Base-by-base conservation (phyloP, 371 early-diverging fungal genomes). In the Lichtheimia corymbifera region DNA sequence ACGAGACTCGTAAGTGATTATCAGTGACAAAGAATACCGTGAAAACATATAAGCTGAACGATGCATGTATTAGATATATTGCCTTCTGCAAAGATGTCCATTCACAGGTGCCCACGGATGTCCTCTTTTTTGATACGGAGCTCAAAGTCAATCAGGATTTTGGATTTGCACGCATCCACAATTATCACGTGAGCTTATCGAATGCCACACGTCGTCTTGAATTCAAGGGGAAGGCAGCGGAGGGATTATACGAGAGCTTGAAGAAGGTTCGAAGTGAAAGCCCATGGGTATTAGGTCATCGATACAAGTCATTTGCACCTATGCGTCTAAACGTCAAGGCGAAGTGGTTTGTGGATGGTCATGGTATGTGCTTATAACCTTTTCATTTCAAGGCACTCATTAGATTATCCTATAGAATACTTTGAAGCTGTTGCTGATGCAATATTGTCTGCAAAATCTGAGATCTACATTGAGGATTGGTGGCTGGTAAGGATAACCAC, bases 381-480 rank as follows among this genome's bases (percentile, higher is more conserved):
- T 28, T 28, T 5, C 7, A 4, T 28, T 28, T 28, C 28, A 28
- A 28, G 35, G 1, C 6, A 35, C 11, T 35, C 11, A 35, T 35
- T 35, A 0, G 1, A 11, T 9, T 35, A 6, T 35, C 35, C 9
- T 25, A 71, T 79, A 69, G 91, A 90, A 60, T 95, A 95, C 70
- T 94, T 90, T 63, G 80, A 84, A 30, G 89, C 88, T 0, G 79
- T 94, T 6, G 88, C 88, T 2, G 88, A 91, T 56, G 90, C 92
- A 12, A 79, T 96, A 56, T 69, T 87, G 55, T 80, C 84, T 12
- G 95, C 96, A 42, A 88, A 88, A 60, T 80, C 82, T 18, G 86
- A 85, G 57, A 92, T 96, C 30, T 94, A 88, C 64, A 94, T 96
- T 61, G 85, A 80, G 35, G 97, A 93, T 72, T 97, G 97, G 97